phyloP scores from a whole-genome alignment of 2,329 filamentous ascomycete species.

The Acrocalymma vagum region DNA sequence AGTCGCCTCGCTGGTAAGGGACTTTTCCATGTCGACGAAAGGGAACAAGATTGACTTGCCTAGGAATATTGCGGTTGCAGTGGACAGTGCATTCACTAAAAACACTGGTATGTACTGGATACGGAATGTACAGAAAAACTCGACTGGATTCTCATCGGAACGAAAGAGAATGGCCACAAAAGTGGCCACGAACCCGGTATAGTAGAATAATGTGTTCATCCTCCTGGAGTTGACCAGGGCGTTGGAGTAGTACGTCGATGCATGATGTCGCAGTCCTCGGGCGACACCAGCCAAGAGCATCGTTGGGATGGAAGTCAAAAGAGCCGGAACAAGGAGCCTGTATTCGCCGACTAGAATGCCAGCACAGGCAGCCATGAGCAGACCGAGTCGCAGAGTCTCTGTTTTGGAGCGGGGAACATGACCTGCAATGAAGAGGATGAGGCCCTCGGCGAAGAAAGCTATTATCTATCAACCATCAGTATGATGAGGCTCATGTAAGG shows the following conservation, averaged over 20 bases:
- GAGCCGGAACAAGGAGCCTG: constrained; percentile 27
- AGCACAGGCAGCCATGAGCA: constrained; percentile 22
- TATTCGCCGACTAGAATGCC: constrained; percentile 36
- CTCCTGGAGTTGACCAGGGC: constrained; percentile 2
- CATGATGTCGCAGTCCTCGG: constrained; percentile 19
- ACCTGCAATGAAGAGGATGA: constrained; percentile 14
- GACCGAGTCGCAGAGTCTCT: constrained; percentile 20
- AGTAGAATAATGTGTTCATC: constrained; percentile 3
- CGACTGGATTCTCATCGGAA: constrained; percentile 3
- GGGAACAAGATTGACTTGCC: constrained; percentile 28
- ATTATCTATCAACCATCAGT: constrained; percentile 18
- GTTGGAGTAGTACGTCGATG: constrained; percentile 11
- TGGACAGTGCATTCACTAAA: constrained; percentile 19
- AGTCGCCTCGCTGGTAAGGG: not conserved
- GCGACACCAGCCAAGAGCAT: constrained; percentile 30
- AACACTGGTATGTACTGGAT: constrained; percentile 15
- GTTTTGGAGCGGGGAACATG: constrained; percentile 11
- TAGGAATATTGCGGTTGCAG: constrained; percentile 20
- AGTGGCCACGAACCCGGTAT: constrained; percentile 11
- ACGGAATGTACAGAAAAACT: constrained; percentile 15
- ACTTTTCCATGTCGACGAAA: constrained; percentile 4
- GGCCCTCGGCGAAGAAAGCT: constrained; percentile 24
- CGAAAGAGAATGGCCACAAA: constrained; percentile 9
- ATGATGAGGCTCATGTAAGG: no score
- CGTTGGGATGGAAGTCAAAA: constrained; percentile 29